phyloP scores from a whole-genome alignment of 1,139 yeast genomes.

The Hyphopichia fennica region DNA sequence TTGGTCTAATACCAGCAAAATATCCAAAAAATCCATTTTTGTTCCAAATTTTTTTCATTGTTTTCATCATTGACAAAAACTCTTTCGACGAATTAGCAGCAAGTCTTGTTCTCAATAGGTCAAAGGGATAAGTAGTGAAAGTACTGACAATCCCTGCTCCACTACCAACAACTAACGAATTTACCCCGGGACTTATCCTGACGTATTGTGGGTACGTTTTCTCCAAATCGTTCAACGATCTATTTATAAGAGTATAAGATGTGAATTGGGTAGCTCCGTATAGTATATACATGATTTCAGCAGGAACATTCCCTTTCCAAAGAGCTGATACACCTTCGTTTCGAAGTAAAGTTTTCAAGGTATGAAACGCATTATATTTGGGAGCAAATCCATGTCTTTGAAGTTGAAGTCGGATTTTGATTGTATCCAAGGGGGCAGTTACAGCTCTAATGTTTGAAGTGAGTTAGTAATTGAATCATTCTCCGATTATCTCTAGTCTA shows the following conservation, averaged over 20 bases:
- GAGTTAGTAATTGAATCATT: no score
- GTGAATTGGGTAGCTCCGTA: slow-evolving; percentile 89
- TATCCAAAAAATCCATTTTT: slow-evolving; percentile 58
- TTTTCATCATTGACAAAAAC: slow-evolving; percentile 47
- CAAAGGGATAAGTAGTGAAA: slow-evolving; percentile 79
- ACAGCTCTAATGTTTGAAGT: no score
- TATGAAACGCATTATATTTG: slow-evolving; percentile 10
- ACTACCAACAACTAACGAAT: slow-evolving; percentile 67
- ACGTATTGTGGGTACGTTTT: slow-evolving; percentile 13
- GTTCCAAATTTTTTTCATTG: slow-evolving; percentile 41
- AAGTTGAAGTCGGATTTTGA: slow-evolving; percentile 83
- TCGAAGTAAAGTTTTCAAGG: slow-evolving; percentile 22
- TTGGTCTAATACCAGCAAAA: slow-evolving; percentile 63
- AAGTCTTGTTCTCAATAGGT: slow-evolving; percentile 77
- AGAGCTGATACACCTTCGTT: slow-evolving; percentile 51
- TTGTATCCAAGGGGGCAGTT: slow-evolving; percentile 87
- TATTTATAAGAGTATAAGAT: slow-evolving; percentile 59
- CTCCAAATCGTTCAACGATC: slow-evolving; percentile 33
- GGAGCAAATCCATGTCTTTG: slow-evolving; percentile 11
- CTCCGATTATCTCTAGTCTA: no score
- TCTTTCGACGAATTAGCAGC: slow-evolving; percentile 54
- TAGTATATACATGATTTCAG: slow-evolving; percentile 76
- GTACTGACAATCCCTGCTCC: slow-evolving; percentile 79
- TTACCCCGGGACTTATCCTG: slow-evolving; percentile 37
- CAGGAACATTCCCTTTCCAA: slow-evolving; percentile 97